phyloP scores from a whole-genome alignment of 2,329 filamentous ascomycete species.

The Xylaria sp. region DNA sequence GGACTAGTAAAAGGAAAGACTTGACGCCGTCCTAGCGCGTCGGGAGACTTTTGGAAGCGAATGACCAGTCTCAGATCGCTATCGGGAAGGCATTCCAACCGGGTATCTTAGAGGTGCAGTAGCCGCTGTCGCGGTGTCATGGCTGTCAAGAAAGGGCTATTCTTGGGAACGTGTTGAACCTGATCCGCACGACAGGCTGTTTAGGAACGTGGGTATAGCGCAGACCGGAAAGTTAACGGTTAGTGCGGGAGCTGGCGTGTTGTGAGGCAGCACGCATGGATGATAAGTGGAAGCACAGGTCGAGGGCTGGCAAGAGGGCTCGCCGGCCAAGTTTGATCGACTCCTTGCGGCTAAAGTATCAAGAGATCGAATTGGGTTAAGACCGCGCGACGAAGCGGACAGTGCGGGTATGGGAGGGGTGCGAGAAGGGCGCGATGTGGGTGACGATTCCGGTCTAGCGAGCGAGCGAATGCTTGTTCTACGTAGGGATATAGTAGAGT shows the following conservation, averaged over 20 bases:
- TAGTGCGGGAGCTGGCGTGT: constrained; percentile 9
- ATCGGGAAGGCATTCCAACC: constrained; percentile 25
- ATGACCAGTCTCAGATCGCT: constrained; percentile 24
- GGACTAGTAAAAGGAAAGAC: constrained; percentile 22
- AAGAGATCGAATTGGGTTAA: constrained; percentile 22
- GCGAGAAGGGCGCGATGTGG: background rate
- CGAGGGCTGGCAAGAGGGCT: constrained; percentile 17
- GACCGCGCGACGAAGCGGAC: background rate
- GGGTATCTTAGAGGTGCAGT: constrained; percentile 19
- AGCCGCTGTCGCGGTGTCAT: constrained; percentile 25
- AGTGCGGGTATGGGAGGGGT: constrained; percentile 14
- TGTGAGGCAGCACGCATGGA: constrained; percentile 5
- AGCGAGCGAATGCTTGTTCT: constrained; percentile 4
- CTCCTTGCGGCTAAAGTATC: constrained; percentile 22
- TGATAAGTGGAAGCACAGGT: constrained; percentile 7
- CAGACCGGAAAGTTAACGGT: constrained; percentile 6
- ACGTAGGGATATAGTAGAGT: too few species aligned
- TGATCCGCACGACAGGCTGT: constrained; percentile 12
- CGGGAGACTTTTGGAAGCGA: constrained; percentile 21
- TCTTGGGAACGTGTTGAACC: constrained; percentile 8
- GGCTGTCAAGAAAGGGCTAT: constrained; percentile 15
- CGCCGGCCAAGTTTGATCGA: constrained; percentile 27
- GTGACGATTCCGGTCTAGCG: background rate
- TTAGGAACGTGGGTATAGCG: background rate
- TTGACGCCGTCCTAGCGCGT: constrained; percentile 20